phyloP scores from a whole-genome alignment of 2,329 filamentous ascomycete species.

The Venturia nashicola region DNA sequence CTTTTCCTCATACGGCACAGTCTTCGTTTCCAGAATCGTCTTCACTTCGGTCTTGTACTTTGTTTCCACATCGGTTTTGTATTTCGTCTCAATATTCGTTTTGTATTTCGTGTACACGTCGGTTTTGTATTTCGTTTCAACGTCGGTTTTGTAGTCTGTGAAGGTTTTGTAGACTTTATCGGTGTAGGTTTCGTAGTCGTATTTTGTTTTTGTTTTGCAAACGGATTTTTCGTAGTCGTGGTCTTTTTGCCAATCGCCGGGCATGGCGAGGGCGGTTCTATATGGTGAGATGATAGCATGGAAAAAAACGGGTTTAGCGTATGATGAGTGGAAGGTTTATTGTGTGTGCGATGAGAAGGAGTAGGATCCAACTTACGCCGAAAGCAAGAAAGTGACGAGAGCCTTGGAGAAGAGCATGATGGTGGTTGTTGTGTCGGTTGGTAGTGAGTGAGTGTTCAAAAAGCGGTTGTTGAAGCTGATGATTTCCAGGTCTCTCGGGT shows the following conservation, averaged over 20 bases:
- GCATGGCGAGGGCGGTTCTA: slow-evolving; percentile 2
- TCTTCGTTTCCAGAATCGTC: neutral
- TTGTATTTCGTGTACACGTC: neutral
- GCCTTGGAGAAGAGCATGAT: neutral
- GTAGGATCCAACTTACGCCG: neutral
- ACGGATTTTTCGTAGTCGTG: neutral
- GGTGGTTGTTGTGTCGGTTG: neutral
- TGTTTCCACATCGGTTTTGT: neutral
- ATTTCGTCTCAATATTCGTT: neutral
- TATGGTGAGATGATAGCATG: neutral
- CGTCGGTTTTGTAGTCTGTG: neutral
- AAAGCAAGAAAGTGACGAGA: neutral
- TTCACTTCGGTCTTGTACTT: neutral
- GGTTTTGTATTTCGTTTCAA: neutral
- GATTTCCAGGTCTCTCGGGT: neutral
- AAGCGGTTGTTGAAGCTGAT: neutral
- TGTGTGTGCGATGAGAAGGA: neutral
- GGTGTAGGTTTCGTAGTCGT: slow-evolving; percentile 1
- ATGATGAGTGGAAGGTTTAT: neutral
- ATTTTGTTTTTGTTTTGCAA: neutral
- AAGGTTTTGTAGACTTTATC: neutral
- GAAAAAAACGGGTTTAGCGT: neutral
- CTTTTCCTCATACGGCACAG: neutral
- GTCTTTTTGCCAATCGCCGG: slow-evolving; percentile 2
- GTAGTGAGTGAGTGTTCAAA: neutral